phyloP scores from a whole-genome alignment of 202 grass and related monocot genomes.

The Eragrostis tef region DNA sequence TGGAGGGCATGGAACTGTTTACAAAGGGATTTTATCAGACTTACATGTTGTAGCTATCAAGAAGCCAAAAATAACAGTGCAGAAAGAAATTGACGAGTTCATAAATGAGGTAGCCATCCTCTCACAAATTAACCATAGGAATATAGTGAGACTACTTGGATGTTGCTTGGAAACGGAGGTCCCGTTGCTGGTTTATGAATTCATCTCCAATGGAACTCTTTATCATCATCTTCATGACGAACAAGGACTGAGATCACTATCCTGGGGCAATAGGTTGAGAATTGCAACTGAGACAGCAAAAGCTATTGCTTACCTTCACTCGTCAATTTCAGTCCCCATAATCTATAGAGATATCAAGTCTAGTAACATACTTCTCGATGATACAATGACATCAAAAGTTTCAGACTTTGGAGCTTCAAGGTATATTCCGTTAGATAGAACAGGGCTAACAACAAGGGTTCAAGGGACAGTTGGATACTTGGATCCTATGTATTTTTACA shows the following conservation, averaged over 20 bases:
- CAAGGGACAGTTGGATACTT: constrained; percentile 55
- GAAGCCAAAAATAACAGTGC: constrained; percentile 41
- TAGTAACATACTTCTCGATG: background rate
- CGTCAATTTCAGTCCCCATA: background rate
- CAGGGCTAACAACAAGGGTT: constrained; percentile 38
- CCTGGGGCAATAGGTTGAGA: constrained; percentile 47
- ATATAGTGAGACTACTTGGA: background rate
- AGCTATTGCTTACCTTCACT: constrained; percentile 53
- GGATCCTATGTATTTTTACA: constrained; percentile 59
- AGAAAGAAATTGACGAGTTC: constrained; percentile 53
- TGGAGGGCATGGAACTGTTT: constrained; percentile 52
- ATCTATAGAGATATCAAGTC: background rate
- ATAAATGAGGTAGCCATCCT: constrained; percentile 46
- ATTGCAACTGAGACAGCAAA: constrained; percentile 36
- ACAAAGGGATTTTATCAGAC: constrained; percentile 55
- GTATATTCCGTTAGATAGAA: constrained; percentile 35
- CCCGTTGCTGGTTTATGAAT: constrained; percentile 25
- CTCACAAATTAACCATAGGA: background rate
- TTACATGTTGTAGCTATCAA: constrained; percentile 50
- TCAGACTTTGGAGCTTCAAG: constrained; percentile 56
- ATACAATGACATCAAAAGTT: constrained; percentile 20
- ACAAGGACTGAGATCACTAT: constrained; percentile 11
- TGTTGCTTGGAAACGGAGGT: background rate
- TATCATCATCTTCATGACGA: constrained; percentile 36
- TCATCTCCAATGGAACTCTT: constrained; percentile 42